Percentiles rank a stretch among this genome's conserved stretches.
Conservation (phyloP, 805 yeast genomes). For the Candida khao-thaluensis region DNA sequence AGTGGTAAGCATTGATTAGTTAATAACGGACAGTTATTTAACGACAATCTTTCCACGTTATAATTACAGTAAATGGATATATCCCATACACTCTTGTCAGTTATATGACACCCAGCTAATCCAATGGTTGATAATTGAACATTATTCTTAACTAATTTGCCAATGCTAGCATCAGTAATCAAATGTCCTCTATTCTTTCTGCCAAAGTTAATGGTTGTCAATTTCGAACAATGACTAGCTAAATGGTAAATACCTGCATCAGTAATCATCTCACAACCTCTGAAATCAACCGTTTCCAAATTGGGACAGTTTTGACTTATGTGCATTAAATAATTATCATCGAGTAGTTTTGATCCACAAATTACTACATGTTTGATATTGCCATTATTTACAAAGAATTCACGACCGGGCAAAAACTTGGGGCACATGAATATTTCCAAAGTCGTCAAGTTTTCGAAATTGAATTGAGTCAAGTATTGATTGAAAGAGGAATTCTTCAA, state of each 20-base stretch:
- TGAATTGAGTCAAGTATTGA: slow-evolving; percentile 34
- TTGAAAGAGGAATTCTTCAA: slow-evolving; percentile 53
- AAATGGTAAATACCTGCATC: slow-evolving; percentile 75
- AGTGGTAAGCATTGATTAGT: slow-evolving; percentile 60
- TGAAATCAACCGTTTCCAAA: slow-evolving; percentile 64
- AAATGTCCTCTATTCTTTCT: slow-evolving; percentile 66
- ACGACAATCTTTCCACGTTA: slow-evolving; percentile 60
- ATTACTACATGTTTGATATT: slow-evolving; percentile 47
- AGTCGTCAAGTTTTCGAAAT: slow-evolving; percentile 57
- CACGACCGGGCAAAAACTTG: slow-evolving; percentile 51
- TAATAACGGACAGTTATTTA: slow-evolving; percentile 67
- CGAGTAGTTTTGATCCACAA: slow-evolving; percentile 68
- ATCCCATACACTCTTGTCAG: slow-evolving; percentile 81
- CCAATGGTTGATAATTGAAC: slow-evolving; percentile 65
- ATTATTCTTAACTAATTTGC: slow-evolving; percentile 56
- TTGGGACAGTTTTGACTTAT: slow-evolving; percentile 57
- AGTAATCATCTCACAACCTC: slow-evolving; percentile 79
- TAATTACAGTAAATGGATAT: slow-evolving; percentile 54
- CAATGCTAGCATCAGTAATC: slow-evolving; percentile 69
- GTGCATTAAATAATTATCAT: slow-evolving; percentile 55
- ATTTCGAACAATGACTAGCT: slow-evolving; percentile 55
- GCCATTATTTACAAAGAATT: slow-evolving; percentile 23
- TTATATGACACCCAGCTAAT: slow-evolving; percentile 80
- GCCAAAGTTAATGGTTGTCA: slow-evolving; percentile 72
- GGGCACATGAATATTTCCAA: slow-evolving; percentile 86